Evolutionary conservation across 176 grass and related monocot genomes (phyloP).

Genomic region (Triticum urartu): DNA sequence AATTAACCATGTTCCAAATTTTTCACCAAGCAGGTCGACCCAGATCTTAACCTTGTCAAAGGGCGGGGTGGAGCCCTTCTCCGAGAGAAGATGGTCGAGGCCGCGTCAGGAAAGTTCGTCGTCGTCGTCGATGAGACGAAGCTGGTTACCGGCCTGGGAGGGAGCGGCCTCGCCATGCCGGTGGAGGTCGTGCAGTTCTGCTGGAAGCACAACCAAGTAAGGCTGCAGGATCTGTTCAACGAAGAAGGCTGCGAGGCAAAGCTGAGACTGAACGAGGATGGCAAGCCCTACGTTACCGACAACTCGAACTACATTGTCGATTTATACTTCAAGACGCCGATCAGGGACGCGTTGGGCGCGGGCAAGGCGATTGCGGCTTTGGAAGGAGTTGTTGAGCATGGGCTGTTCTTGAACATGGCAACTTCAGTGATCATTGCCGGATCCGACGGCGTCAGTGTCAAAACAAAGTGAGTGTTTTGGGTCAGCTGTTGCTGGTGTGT

Average conservation of each 20-base stretch:
- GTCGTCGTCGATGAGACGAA: slow-evolving; percentile 91
- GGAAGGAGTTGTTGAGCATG: slow-evolving; percentile 95
- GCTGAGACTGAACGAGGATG: slow-evolving; percentile 61
- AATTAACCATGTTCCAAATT: background rate
- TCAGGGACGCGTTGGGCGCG: slow-evolving; percentile 73
- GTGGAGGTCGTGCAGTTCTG: slow-evolving; percentile 99
- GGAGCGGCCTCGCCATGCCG: slow-evolving; percentile 91
- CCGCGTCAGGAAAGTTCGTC: slow-evolving; percentile 82
- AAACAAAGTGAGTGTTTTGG: slow-evolving; percentile 58
- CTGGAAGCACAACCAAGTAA: slow-evolving; percentile 87
- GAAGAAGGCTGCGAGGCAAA: slow-evolving; percentile 81
- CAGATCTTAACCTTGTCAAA: slow-evolving; percentile 96
- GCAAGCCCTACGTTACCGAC: slow-evolving; percentile 84
- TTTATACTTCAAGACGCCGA: slow-evolving; percentile 91
- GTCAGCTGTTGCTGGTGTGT: slow-evolving; percentile 17
- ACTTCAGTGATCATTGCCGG: slow-evolving; percentile 92
- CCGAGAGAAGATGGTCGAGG: slow-evolving; percentile 97
- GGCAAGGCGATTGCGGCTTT: slow-evolving; percentile 74
- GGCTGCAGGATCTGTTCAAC: slow-evolving; percentile 77
- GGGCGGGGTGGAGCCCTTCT: slow-evolving; percentile 93
- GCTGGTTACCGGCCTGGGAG: slow-evolving; percentile 82
- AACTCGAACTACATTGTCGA: slow-evolving; percentile 85
- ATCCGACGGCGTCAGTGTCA: slow-evolving; percentile 73
- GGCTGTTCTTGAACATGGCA: slow-evolving; percentile 92
- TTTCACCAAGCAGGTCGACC: slow-evolving; percentile 66